These are phyloP conservation scores for Candida pseudofarinosa DNA, from an alignment of 805 yeast species.

Conservation along the genomic window DNA sequence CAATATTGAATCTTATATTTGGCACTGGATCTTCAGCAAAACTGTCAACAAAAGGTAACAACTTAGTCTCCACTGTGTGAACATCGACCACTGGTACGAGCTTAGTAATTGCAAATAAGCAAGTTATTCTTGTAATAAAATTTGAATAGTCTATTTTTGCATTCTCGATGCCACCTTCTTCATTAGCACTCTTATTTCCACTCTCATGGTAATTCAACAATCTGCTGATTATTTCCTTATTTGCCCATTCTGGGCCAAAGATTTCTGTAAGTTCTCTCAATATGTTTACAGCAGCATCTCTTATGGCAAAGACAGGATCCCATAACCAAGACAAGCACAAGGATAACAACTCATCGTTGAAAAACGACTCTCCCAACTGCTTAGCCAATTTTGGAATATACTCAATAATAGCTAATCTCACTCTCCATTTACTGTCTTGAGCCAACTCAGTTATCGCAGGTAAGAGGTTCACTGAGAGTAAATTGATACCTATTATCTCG, in stretches of 20 bases:
- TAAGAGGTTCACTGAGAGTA: slow-evolving; percentile 77
- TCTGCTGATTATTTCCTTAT: slow-evolving; percentile 73
- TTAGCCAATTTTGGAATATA: slow-evolving; percentile 92
- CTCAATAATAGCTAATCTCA: slow-evolving; percentile 92
- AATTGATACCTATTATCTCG: slow-evolving; percentile 88
- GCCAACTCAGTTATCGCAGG: slow-evolving; percentile 97
- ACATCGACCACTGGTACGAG: slow-evolving; percentile 67
- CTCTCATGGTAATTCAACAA: slow-evolving; percentile 41
- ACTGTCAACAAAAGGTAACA: slow-evolving; percentile 75
- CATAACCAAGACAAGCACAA: slow-evolving; percentile 97
- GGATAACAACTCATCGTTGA: slow-evolving; percentile 86
- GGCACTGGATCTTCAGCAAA: slow-evolving; percentile 82
- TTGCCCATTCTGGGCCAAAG: slow-evolving; percentile 94
- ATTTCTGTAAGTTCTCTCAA: slow-evolving; percentile 74
- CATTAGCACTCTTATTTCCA: slow-evolving; percentile 9
- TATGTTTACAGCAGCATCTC: slow-evolving; percentile 92
- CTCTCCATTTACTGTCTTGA: slow-evolving; percentile 96
- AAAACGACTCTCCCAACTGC: slow-evolving; percentile 89
- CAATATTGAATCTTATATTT: slow-evolving; percentile 91
- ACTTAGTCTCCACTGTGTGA: slow-evolving; percentile 53
- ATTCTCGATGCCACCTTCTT: slow-evolving; percentile 20
- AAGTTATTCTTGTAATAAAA: slow-evolving; percentile 88
- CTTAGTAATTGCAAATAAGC: slow-evolving; percentile 82
- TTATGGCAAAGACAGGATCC: slow-evolving; percentile 94
- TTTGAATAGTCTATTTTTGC: slow-evolving; percentile 53